Percentiles rank a stretch among this genome's conserved stretches.
Evolutionary conservation across 345 rosid genomes (phyloP).

Genomic region (Acer saccharum): DNA sequence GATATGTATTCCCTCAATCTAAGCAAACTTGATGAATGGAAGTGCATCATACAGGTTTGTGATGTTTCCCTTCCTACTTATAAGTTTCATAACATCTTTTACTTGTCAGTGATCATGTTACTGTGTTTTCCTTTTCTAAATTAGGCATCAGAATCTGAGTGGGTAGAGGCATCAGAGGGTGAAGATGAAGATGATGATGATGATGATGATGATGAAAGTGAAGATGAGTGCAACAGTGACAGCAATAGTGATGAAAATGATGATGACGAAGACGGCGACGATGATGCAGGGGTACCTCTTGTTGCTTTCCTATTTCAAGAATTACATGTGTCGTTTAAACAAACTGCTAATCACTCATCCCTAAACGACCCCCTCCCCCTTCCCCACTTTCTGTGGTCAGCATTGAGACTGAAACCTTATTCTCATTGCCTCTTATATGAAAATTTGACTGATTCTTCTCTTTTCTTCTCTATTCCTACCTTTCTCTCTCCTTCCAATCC

Average conservation of each 20-base stretch:
- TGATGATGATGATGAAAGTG: constrained; percentile 55
- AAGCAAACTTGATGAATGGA: constrained; percentile 98
- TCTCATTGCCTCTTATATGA: neutral
- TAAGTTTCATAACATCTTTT: neutral
- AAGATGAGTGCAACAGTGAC: constrained; percentile 56
- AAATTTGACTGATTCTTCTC: neutral
- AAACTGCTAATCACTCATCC: neutral
- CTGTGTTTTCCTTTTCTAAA: constrained; percentile 13
- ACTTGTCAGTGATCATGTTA: neutral
- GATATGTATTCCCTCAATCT: constrained; percentile 93
- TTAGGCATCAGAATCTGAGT: constrained; percentile 89
- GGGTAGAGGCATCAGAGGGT: constrained; percentile 86
- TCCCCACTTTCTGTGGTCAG: neutral
- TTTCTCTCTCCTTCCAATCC: neutral
- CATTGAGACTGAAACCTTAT: neutral
- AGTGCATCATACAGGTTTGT: constrained; percentile 94
- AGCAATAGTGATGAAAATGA: constrained; percentile 55
- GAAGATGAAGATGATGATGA: constrained; percentile 88
- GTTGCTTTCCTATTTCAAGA: constrained; percentile 21
- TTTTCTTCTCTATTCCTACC: neutral
- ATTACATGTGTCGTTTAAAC: neutral
- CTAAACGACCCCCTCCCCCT: neutral
- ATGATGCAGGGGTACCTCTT: constrained; percentile 39
- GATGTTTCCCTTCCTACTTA: constrained; percentile 23
- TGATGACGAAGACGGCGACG: constrained; percentile 50